Base-by-base conservation (phyloP, 2,329 filamentous ascomycete genomes). In the Epichloe hybrida region DNA sequence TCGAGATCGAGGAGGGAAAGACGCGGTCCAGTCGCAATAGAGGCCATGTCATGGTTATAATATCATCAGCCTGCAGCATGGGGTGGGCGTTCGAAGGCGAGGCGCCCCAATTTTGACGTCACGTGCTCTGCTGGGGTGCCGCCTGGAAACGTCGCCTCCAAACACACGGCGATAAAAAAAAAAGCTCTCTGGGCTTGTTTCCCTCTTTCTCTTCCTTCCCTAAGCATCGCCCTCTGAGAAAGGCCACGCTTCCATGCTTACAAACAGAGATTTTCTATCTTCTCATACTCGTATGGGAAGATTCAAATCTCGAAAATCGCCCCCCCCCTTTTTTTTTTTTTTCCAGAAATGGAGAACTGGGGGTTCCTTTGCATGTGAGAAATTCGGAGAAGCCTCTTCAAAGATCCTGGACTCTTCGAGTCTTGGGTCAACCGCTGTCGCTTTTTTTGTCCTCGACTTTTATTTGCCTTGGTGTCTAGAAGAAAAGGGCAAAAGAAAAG, bases 321-420 rank as follows among this genome's bases (percentile, higher is more conserved):
- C 15, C 17, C n/a, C n/a, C n/a, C n/a, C n/a, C n/a, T n/a, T n/a
- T n/a, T n/a, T 17, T 17, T 4, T 3, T n/a, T 35, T 34, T 4
- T 23, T 17, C n/a, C 46, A 41, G 38, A 27, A 42, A 48, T 48
- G 39, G 38, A 44, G 12, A n/a, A 45, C 2, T 13, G 5, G 40
- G 31, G 31, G 15, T 31, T 3, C 13, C 6, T 21, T 54, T 49
- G 56, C 56, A 58, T 58, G 56, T 52, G 56, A 58, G 56, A 58
- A 58, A 58, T 58, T 58, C 56, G 56, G 56, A 58, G 56, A 54
- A 58, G 48, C 55, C 56, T 57, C 51, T 54, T 55, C 54, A 52
- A 21, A 40, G 17, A 27, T 17, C 39, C 4, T 5, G 35, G 35
- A 12, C 17, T 12, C 23, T 37, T 49, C 8, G 50, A 15, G 6